Base-by-base conservation (phyloP, 495 filamentous ascomycete species). In the Polyplosphaeria fusca region DNA sequence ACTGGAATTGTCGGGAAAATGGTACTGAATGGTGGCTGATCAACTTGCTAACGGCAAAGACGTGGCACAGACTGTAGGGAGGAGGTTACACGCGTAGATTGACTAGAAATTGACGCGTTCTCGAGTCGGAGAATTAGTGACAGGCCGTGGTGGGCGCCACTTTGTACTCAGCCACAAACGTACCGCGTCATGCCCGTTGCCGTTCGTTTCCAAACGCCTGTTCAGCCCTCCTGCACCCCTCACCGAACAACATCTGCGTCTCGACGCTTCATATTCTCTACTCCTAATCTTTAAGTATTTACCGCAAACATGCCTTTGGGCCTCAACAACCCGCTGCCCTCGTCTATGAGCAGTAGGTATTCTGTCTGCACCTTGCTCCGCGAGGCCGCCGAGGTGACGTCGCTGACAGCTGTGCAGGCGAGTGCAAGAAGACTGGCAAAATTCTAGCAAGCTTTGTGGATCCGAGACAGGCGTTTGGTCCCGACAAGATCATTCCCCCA, bases 401-500 rank as follows among this genome's bases (percentile, higher is more conserved):
- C 47, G 47, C 60, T 65, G 27, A 67, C 52, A 45, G n/a, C 42
- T 43, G 12, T 19, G 13, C 51, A 73, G 71, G 68, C 57, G 69
- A 74, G 47, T 74, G 69, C 67, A 70, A 60, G 40, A 73, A 72
- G 58, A 60, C 68, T 24, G 87, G 85, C 55, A 95, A 93, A 76
- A 96, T 97, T 63, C 81, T 98, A 42, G 80, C 89, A 35, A 96
- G 92, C 3, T 98, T 98, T 65, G 81, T 98, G 63, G 93, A 98
- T 67, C 94, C 93, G 16, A 81, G 82, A 61, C 93, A 97, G 78
- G 77, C 94, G 12, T 96, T 97, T 70, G 89, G 92, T 3, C 93
- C 93, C 28, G 93, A 98, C 70, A 97, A 97, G 73, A 82, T 98
- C 67, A 98, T 98, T 69, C 93, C 93, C 37, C 93, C 94, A 2